Percentiles rank a stretch among this genome's conserved stretches.
phyloP scores from a whole-genome alignment of 768 basidiomycete genomes.

The Podaxis pistillaris region DNA sequence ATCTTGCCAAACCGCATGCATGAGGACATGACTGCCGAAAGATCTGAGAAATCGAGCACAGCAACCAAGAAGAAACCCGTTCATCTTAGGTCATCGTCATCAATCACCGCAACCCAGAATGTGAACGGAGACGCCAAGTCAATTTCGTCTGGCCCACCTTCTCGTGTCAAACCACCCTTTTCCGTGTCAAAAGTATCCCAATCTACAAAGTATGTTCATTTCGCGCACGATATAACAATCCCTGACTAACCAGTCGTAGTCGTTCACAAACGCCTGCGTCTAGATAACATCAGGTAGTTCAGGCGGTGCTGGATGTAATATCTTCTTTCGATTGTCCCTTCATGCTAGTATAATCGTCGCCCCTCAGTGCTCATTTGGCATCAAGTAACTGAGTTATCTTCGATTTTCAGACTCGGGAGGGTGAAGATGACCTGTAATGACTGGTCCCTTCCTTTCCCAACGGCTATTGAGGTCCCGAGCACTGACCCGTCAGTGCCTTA shows the following conservation, averaged over 20 bases:
- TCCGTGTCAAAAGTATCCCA: conserved; percentile 1
- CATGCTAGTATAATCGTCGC: too few relatives aligned
- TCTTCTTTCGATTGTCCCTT: too few relatives aligned
- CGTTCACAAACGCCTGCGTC: conserved; percentile 10
- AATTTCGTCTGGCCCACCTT: background rate
- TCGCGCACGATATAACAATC: background rate
- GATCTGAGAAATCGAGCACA: background rate
- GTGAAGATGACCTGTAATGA: too few relatives aligned
- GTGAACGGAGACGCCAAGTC: background rate
- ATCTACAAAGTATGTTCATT: background rate
- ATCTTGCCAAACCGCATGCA: conserved; percentile 5
- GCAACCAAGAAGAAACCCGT: background rate
- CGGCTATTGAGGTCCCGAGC: too few relatives aligned
- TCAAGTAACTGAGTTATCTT: too few relatives aligned
- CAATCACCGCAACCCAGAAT: background rate
- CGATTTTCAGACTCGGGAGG: too few relatives aligned
- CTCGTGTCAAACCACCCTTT: background rate
- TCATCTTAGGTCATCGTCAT: conserved; percentile 2
- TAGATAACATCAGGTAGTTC: too few relatives aligned
- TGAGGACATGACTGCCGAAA: background rate
- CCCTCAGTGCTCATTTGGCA: too few relatives aligned
- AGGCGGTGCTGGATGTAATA: too few relatives aligned
- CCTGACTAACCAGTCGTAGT: background rate
- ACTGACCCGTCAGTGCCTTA: too few relatives aligned
- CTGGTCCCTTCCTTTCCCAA: too few relatives aligned